Percentiles rank a stretch among this genome's conserved stretches.
These are phyloP conservation scores for Tilletia walkeri DNA, from an alignment of 1,284 basidiomycete genomes.

Conservation along the genomic window DNA sequence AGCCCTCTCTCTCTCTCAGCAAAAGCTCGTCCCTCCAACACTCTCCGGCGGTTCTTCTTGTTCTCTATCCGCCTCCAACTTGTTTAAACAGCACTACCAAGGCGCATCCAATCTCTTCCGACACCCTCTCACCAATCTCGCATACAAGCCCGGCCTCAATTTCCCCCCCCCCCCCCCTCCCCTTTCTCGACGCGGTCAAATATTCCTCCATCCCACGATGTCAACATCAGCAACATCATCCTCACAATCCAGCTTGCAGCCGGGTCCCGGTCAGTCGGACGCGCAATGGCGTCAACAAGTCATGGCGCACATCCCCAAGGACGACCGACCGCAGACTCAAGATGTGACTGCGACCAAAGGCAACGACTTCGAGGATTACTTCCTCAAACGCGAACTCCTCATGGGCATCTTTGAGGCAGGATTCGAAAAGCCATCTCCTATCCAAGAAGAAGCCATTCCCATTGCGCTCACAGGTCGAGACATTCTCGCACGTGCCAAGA, in stretches of 20 bases:
- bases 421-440: slow-evolving; percentile 93
- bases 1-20: too few species aligned
- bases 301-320: slow-evolving; percentile 37
- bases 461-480: slow-evolving; percentile 66
- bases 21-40: too few species aligned
- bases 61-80: too few species aligned
- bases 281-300: slow-evolving; percentile 41
- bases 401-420: slow-evolving; percentile 56
- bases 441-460: slow-evolving; percentile 82
- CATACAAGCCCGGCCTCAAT: too few species aligned
- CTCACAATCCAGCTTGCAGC: slow-evolving; percentile 16
- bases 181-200: background rate
- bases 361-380: slow-evolving; percentile 56
- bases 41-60: too few species aligned
- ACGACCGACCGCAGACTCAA: slow-evolving; percentile 54
- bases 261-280: slow-evolving; percentile 43
- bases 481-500: slow-evolving; percentile 69
- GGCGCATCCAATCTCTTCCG: too few species aligned
- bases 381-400: slow-evolving; percentile 54
- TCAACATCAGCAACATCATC: slow-evolving; percentile 11
- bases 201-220: background rate
- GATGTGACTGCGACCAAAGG: slow-evolving; percentile 55
- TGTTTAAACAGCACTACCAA: too few species aligned
- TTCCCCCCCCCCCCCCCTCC: too few species aligned
- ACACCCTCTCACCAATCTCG: too few species aligned